phyloP scores from a whole-genome alignment of 2,329 filamentous ascomycete genomes.

The Sporothrix phasma region DNA sequence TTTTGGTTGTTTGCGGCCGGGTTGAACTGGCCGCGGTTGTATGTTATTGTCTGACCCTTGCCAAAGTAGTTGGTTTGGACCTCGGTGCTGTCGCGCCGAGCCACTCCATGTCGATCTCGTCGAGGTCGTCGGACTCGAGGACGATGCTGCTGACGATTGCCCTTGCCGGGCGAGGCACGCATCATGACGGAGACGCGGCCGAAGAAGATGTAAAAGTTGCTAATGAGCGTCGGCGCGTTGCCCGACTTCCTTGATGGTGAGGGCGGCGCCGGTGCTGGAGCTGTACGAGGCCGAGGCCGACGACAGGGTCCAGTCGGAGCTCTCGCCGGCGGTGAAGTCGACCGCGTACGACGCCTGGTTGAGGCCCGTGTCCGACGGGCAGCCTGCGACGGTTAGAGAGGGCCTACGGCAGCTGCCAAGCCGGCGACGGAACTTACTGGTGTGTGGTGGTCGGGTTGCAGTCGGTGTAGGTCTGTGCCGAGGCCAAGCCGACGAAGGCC shows the following conservation, averaged over 20 bases:
- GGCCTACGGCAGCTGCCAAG: background rate
- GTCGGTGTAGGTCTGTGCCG: slow-evolving; percentile 7
- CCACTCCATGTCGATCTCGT: slow-evolving; percentile 45
- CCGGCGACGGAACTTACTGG: background rate
- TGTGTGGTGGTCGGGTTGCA: slow-evolving; percentile 5
- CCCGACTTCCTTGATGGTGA: slow-evolving; percentile 8
- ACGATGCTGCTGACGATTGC: slow-evolving; percentile 41
- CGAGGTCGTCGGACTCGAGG: slow-evolving; percentile 39
- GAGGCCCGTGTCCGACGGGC: background rate
- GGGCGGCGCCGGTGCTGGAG: slow-evolving; percentile 9
- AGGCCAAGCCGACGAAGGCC: slow-evolving; percentile 2
- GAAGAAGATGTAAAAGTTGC: slow-evolving; percentile 43
- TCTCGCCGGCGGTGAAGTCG: slow-evolving; percentile 15
- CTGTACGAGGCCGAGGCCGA: slow-evolving; percentile 9
- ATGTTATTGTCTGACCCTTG: slow-evolving; percentile 39
- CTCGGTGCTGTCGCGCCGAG: slow-evolving; percentile 24
- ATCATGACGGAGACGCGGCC: slow-evolving; percentile 33
- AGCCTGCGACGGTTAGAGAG: background rate
- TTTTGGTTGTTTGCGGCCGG: no score
- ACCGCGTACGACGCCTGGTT: slow-evolving; percentile 7
- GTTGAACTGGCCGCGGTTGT: slow-evolving; percentile 35
- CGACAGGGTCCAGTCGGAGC: slow-evolving; percentile 6
- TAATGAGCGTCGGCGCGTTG: slow-evolving; percentile 38
- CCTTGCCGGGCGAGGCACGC: slow-evolving; percentile 37
- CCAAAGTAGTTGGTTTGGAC: slow-evolving; percentile 45